Conservation (phyloP, 805 yeast species). For the Barnettozyma sp. region DNA sequence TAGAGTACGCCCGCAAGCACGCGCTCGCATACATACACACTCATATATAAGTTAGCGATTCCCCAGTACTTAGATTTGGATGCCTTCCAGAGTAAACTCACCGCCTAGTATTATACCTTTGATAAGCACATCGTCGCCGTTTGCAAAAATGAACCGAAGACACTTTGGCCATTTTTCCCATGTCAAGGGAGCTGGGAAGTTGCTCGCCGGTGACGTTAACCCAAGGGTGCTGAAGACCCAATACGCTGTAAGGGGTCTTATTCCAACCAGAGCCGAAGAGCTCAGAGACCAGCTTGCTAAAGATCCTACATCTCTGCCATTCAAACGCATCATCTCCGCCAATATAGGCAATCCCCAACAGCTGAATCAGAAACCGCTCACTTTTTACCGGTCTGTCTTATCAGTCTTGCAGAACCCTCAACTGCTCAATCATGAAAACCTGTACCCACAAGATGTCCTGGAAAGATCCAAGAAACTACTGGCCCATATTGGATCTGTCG, state of each 20-base stretch:
- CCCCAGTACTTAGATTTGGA: too few relatives aligned
- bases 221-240: conserved; percentile 74
- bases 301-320: conserved; percentile 62
- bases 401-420: conserved; percentile 82
- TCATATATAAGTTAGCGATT: too few relatives aligned
- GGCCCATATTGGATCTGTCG: conserved; percentile 61
- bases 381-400: conserved; percentile 91
- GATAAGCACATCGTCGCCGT: too few relatives aligned
- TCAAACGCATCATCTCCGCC: conserved; percentile 71
- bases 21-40: too few relatives aligned
- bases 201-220: conserved; percentile 53
- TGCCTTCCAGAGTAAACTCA: not conserved
- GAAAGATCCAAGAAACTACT: conserved; percentile 25
- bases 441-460: conserved; percentile 66
- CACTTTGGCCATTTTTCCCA: conserved; percentile 1
- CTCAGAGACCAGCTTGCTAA: conserved; percentile 48
- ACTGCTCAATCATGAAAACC: conserved; percentile 34
- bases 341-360: conserved; percentile 99
- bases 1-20: too few relatives aligned
- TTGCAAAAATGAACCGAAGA: not conserved
- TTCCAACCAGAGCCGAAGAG: conserved; percentile 92
- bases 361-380: conserved; percentile 85
- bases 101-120: too few relatives aligned
- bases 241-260: conserved; percentile 92
- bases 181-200: conserved; percentile 28